These are phyloP conservation scores for Baeospora myosura DNA, from an alignment of 1,284 basidiomycete species.

Conservation along the genomic window DNA sequence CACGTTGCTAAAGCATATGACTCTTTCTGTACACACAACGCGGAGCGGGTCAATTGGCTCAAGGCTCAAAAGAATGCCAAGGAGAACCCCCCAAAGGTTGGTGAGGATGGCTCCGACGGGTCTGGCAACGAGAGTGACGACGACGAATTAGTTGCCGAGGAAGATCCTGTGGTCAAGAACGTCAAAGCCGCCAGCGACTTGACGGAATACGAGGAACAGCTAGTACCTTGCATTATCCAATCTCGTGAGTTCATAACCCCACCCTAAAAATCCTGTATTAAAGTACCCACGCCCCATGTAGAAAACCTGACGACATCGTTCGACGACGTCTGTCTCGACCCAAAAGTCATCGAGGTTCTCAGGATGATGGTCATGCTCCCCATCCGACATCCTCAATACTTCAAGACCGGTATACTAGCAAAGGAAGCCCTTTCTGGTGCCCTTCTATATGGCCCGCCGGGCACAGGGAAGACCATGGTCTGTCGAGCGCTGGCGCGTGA, in stretches of 20 bases:
- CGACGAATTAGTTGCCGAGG: too few species aligned
- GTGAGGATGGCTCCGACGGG: too few species aligned
- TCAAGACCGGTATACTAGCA: slow-evolving; percentile 14
- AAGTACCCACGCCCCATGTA: neutral
- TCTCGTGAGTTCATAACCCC: slow-evolving; percentile 3
- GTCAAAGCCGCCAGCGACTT: slow-evolving; percentile 8
- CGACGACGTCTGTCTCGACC: slow-evolving; percentile 12
- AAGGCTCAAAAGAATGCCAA: neutral
- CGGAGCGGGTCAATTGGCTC: neutral
- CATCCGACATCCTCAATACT: slow-evolving; percentile 11
- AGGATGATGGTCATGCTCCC: slow-evolving; percentile 14
- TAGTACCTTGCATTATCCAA: slow-evolving; percentile 12
- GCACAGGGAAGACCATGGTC: slow-evolving; percentile 15
- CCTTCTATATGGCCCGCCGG: slow-evolving; percentile 15
- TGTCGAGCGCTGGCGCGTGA: slow-evolving; percentile 14
- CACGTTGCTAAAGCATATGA: neutral
- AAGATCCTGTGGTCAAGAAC: slow-evolving; percentile 8
- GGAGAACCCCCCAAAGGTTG: too few species aligned
- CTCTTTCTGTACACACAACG: neutral
- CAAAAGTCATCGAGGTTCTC: slow-evolving; percentile 12
- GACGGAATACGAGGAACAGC: slow-evolving; percentile 7
- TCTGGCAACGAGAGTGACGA: too few species aligned
- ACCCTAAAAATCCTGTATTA: neutral
- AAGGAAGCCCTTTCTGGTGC: slow-evolving; percentile 13
- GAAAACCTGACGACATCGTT: slow-evolving; percentile 12